Evolutionary conservation across 2,329 filamentous ascomycete species (phyloP).

Genomic region (Aureobasidium pullulans): DNA sequence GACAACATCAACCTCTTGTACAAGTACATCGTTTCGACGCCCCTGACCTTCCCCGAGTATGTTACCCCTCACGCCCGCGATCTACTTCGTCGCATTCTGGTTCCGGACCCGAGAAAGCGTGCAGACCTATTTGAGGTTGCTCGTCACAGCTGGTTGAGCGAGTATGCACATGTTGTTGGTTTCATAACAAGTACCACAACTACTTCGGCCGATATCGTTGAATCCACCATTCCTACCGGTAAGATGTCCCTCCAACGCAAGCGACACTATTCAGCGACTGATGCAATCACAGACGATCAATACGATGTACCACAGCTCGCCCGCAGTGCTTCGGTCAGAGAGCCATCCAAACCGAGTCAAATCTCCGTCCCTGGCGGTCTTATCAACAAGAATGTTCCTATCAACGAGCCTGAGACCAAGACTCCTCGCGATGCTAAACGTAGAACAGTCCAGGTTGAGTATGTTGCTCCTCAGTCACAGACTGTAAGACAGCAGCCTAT

Average conservation of each 20-base stretch:
- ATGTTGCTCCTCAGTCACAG: conserved; percentile 83
- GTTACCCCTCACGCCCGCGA: conserved; percentile 95
- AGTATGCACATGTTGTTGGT: conserved; percentile 92
- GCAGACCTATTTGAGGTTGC: conserved; percentile 97
- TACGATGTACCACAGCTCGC: conserved; percentile 58
- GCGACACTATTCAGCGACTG: conserved; percentile 7
- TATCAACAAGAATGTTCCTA: conserved; percentile 64
- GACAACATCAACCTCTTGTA: conserved; percentile 99
- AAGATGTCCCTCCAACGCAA: conserved; percentile 22
- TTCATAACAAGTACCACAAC: conserved; percentile 96
- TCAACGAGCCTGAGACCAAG: conserved; percentile 64
- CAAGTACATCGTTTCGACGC: conserved; percentile 98
- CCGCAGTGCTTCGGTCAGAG: conserved; percentile 89
- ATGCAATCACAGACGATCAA: conserved; percentile 36
- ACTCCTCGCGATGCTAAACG: conserved; percentile 74
- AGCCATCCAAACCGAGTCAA: conserved; percentile 62
- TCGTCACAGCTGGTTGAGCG: conserved; percentile 94
- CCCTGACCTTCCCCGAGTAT: conserved; percentile 96
- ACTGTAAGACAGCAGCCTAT: conserved; percentile 61
- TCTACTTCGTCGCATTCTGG: conserved; percentile 82
- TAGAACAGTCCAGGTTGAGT: conserved; percentile 93
- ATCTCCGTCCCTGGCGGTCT: conserved; percentile 50
- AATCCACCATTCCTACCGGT: conserved; percentile 60
- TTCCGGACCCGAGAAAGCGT: conserved; percentile 88
- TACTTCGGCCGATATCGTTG: conserved; percentile 74